Percentiles rank a stretch among this genome's conserved stretches.
phyloP scores from a whole-genome alignment of 495 filamentous ascomycete species.

The Hyaloscypha variabilis region DNA sequence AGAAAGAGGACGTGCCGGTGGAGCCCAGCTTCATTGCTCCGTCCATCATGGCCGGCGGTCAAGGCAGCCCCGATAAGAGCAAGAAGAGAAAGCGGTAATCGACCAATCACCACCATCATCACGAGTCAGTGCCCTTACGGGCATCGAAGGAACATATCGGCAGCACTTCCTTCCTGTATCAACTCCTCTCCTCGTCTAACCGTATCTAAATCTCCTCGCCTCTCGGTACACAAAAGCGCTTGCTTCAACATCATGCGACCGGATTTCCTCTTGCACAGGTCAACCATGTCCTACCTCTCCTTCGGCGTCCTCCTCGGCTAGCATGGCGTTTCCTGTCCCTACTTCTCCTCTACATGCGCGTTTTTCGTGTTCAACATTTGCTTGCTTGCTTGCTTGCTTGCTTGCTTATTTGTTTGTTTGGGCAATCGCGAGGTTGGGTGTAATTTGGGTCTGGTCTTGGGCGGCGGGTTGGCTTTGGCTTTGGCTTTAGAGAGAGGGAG shows the following conservation, averaged over 20 bases:
- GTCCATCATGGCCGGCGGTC: constrained; percentile 37
- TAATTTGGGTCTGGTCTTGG: constrained; percentile 5
- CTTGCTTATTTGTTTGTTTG: no score
- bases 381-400: no score
- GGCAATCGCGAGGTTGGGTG: not conserved
- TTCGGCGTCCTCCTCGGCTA: constrained; percentile 11
- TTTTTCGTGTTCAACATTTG: constrained; percentile 4
- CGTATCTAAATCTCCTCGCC: constrained; percentile 19
- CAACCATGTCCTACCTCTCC: not conserved
- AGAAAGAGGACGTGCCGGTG: constrained; percentile 55
- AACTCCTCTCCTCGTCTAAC: constrained; percentile 9
- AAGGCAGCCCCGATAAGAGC: constrained; percentile 56
- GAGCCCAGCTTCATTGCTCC: constrained; percentile 39
- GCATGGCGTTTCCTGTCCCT: constrained; percentile 16
- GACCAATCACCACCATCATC: constrained; percentile 7
- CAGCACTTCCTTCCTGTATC: constrained; percentile 19
- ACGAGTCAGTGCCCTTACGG: constrained; percentile 8
- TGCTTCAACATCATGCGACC: not conserved
- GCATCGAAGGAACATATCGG: constrained; percentile 6
- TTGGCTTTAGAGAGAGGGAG: constrained; percentile 16
- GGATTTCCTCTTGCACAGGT: constrained; percentile 12
- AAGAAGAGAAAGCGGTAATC: constrained; percentile 73
- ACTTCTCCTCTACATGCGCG: constrained; percentile 1
- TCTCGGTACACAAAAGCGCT: constrained; percentile 22
- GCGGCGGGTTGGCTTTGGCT: constrained; percentile 7